Conservation (phyloP, 805 yeast species). For the Teunomyces pallodes region DNA sequence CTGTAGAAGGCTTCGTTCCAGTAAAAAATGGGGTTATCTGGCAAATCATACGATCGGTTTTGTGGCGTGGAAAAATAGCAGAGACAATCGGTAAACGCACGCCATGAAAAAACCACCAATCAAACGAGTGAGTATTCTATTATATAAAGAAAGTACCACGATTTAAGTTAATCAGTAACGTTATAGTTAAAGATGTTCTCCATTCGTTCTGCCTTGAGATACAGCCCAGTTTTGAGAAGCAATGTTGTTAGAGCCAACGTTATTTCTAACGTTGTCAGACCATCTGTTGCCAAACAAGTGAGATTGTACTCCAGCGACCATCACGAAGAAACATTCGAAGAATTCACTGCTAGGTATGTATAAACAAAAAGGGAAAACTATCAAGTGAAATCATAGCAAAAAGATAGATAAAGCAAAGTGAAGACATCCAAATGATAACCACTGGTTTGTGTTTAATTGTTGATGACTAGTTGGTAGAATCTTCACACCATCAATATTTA, state of each 20-base stretch:
- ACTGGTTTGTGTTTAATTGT: too few species aligned
- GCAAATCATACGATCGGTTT: slow-evolving; percentile 3
- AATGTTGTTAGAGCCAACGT: slow-evolving; percentile 31
- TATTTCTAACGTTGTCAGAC: slow-evolving; percentile 25
- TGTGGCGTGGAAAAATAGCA: slow-evolving; percentile 1
- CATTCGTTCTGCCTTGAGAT: slow-evolving; percentile 43
- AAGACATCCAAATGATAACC: not conserved
- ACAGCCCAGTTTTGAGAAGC: slow-evolving; percentile 35
- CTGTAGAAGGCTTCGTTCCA: not conserved
- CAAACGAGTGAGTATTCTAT: slow-evolving; percentile 2
- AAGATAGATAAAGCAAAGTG: too few species aligned
- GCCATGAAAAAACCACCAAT: slow-evolving; percentile 1
- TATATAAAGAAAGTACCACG: not conserved
- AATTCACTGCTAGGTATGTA: slow-evolving; percentile 76
- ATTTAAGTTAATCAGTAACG: not conserved
- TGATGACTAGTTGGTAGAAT: too few species aligned
- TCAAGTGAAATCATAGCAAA: not conserved
- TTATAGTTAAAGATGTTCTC: slow-evolving; percentile 27
- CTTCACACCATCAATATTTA: too few species aligned
- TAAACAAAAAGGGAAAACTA: not conserved
- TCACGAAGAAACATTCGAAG: slow-evolving; percentile 92
- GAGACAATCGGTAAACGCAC: not conserved
- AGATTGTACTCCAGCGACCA: slow-evolving; percentile 77
- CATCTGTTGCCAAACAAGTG: slow-evolving; percentile 21
- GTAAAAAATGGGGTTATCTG: not conserved